A percentile compares a stretch with the other conserved stretches of the same genome.
Evolutionary conservation across 192 early-diverging fungal species (phyloP).

Genomic region (Coemansia sp.): DNA sequence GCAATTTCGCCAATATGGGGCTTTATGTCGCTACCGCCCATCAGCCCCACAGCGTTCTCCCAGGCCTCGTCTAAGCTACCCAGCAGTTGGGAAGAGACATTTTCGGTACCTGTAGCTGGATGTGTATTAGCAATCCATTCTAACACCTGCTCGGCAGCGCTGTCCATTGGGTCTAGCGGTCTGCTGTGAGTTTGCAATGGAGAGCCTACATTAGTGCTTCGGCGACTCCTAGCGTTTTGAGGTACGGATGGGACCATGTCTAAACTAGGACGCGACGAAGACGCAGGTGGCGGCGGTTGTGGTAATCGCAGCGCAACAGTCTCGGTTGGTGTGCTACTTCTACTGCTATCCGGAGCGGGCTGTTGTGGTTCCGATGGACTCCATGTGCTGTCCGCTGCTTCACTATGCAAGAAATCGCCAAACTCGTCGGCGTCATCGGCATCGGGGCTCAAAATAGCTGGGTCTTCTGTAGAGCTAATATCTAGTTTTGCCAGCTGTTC

Average conservation of each 20-base stretch:
- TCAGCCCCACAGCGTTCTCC: constrained; percentile 29
- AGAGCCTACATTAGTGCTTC: not conserved
- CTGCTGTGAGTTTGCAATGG: not conserved
- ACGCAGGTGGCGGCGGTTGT: constrained; percentile 13
- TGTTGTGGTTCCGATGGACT: not conserved
- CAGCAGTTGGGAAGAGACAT: not conserved
- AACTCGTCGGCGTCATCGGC: constrained; percentile 22
- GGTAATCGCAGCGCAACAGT: not conserved
- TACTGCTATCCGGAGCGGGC: not conserved
- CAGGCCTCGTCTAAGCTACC: constrained; percentile 17
- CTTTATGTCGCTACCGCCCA: constrained; percentile 27
- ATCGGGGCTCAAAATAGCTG: not conserved
- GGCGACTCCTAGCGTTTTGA: not conserved
- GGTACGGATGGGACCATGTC: not conserved
- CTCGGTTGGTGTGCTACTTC: not conserved
- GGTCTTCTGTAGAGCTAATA: not conserved
- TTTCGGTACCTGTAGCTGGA: not conserved
- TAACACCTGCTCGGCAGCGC: constrained; percentile 22
- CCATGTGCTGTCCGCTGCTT: not conserved
- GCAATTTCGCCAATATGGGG: constrained; percentile 40
- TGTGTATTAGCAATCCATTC: constrained; percentile 23
- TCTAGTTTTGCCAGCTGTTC: not conserved
- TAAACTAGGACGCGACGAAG: constrained; percentile 2
- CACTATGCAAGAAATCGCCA: constrained; percentile 34
- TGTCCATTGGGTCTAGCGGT: not conserved